Evolutionary conservation across 176 grass and related monocot species (phyloP), one percentile per base, ranked within the genome.

Genomic region (Rhynchospora tenuis): DNA sequence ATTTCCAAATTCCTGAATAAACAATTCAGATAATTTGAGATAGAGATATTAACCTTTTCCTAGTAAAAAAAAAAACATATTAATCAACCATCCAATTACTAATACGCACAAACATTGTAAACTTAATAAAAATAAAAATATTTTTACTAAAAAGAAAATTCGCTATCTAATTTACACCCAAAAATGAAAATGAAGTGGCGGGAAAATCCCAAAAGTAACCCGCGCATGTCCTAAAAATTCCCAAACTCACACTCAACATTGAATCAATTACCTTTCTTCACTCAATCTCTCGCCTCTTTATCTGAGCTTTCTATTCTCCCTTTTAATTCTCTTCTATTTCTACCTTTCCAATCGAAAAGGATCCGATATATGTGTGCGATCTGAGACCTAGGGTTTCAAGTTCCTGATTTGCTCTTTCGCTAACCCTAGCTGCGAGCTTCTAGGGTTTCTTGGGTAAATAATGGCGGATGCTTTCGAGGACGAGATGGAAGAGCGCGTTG

Each of bases 401-500:
- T 63, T 61, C 29, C 46, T 27, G 56, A 54, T 84, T 14, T 27
- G 66, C 4, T 59, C 2, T 23, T 56, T 52, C 59, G 42, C 70
- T 79, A 28, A 27, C 23, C 74, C 84, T 80, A 64, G 19, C 42
- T 50, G 59, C 43, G 31, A 15, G 4, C 28, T n/a, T 73, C 38
- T 86, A 86, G 84, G 84, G 84, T 69, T 86, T 80, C 42, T 20
- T 60, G 65, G 31, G 33, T 29, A 33, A 69, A 75, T 12, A 29
- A 95, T 95, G 96, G 88, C 63, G 11, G 88, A 89, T 68, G 84
- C 88, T 59, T 99, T 95, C 72, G 71, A 83, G 14, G 93, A 93
- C 57, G 93, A 98, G 79, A 79, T 64, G 13, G 96, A 33, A 33
- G 31, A 99, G 75, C 75, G 46, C 52, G 76, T 84, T 43, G 9